Evolutionary conservation across 768 basidiomycete genomes (phyloP), one percentile per base, ranked within the genome.

Genomic region (Kwoniella sp.): DNA sequence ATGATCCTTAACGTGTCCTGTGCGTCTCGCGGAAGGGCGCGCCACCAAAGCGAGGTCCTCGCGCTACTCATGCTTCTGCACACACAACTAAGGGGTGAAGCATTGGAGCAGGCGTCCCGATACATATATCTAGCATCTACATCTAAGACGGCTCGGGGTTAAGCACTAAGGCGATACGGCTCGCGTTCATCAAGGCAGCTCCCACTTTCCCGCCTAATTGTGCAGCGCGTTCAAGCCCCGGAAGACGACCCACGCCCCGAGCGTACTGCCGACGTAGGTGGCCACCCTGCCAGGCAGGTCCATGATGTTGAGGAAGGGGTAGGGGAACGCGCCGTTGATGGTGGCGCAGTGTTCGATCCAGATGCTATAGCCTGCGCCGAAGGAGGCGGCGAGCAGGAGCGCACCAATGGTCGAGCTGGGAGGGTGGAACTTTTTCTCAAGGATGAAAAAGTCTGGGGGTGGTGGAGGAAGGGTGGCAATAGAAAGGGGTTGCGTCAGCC

Each of bases 251-350:
- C 81, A 76, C 2, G 83, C 84, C 20, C 86, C 71, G 1, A 75
- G 46, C 0, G 80, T 78, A 1, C 81, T 78, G 5, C 73, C 78
- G 28, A 67, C 63, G 73, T 89, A 90, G 31, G 89, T 86, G 6
- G 68, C 73, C 11, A 83, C 56, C 12, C 87, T 80, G 26, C 77
- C 73, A 7, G 64, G 57, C 17, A 83, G 74, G 0, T 81, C 75
- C 64, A 79, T 83, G 15, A 83, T 60, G 0, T 83, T 86, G 52
- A 90, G 76, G 76, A 90, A 89, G 0, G 88, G 88, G 73, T 90
- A 89, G 23, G 88, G 86, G 76, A 88, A 87, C 2, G 64, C 67
- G 5, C 80, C 81, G 55, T 87, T 88, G 68, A 76, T 78, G 6
- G 65, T 73, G 0, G 83, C 83, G 56, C 82, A 84, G 57, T 81